A percentile compares a stretch with the other conserved stretches of the same genome.
Conservation (phyloP, 306 rosid genomes). For the Malus fusca region DNA sequence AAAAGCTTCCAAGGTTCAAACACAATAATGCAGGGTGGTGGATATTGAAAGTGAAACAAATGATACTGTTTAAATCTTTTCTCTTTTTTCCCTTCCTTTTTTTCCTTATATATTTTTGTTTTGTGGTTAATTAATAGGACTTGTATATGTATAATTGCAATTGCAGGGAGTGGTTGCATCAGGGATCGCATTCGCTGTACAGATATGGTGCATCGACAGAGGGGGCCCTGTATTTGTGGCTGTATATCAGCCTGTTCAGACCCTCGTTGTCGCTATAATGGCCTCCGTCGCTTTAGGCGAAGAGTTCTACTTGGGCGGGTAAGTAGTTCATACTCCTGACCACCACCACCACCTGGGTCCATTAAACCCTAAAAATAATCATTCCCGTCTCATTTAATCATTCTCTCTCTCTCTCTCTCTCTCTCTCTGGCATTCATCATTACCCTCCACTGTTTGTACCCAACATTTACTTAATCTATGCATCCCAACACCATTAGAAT, state of each 20-base stretch:
- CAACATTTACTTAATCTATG: too few species aligned
- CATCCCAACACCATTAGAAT: too few species aligned
- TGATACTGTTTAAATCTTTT: background rate
- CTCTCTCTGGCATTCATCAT: too few species aligned
- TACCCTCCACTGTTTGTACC: too few species aligned
- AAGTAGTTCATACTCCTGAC: background rate
- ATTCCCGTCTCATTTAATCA: too few species aligned
- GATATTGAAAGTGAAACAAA: background rate
- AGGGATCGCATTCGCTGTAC: conserved; percentile 96
- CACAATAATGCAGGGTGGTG: conserved; percentile 5
- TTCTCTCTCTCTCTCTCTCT: too few species aligned
- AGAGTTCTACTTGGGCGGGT: conserved; percentile 94
- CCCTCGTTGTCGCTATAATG: conserved; percentile 93
- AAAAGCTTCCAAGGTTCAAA: background rate
- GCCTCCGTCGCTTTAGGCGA: conserved; percentile 94
- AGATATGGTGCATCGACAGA: conserved; percentile 99
- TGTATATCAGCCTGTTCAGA: conserved; percentile 97
- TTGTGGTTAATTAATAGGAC: too few species aligned
- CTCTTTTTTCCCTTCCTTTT: background rate
- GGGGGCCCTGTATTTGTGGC: conserved; percentile 99
- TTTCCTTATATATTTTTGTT: background rate
- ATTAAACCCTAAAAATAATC: too few species aligned
- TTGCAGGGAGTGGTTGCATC: conserved; percentile 96
- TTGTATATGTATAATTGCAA: too few species aligned
- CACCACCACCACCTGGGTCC: too few species aligned